These are phyloP conservation scores for Fusarium lateritium DNA, from an alignment of 2,329 filamentous ascomycete species.

Conservation along the genomic window DNA sequence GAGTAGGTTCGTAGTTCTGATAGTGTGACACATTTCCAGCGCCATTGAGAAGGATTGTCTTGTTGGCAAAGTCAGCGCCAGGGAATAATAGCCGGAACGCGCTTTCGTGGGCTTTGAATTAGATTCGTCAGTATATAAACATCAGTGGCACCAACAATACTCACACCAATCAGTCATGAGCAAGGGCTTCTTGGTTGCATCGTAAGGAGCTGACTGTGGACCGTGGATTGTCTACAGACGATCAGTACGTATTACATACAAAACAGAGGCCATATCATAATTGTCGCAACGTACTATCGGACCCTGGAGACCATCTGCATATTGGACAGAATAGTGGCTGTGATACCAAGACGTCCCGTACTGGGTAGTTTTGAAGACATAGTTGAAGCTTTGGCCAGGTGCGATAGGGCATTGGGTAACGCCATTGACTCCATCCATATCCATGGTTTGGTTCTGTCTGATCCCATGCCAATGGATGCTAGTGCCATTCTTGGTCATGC, in stretches of 20 bases:
- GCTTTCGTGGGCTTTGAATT: constrained; percentile 28
- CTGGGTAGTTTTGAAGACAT: constrained; percentile 36
- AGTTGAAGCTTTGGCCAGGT: constrained; percentile 34
- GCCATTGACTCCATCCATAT: constrained; percentile 47
- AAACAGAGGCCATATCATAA: accelerated
- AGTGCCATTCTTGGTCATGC: constrained; percentile 36
- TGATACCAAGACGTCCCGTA: constrained; percentile 48
- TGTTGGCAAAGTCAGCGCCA: constrained; percentile 11
- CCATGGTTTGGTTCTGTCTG: constrained; percentile 36
- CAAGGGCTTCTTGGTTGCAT: constrained; percentile 30
- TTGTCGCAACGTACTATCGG: constrained; percentile 16
- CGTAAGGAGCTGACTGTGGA: constrained; percentile 36
- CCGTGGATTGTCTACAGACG: constrained; percentile 37
- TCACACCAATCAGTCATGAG: constrained; percentile 44
- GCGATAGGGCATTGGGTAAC: constrained; percentile 45
- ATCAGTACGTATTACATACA: background rate
- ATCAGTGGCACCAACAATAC: background rate
- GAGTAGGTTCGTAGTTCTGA: constrained; percentile 11
- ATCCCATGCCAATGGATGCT: constrained; percentile 47
- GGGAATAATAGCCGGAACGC: constrained; percentile 30
- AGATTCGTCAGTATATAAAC: background rate
- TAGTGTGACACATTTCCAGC: constrained; percentile 34
- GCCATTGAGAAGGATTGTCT: constrained; percentile 42
- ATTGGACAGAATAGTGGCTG: constrained; percentile 44
- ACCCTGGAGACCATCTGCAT: constrained; percentile 42